Evolutionary conservation across 2,329 filamentous ascomycete species (phyloP).

Genomic region (Teratosphaeria pseudoeucalypti): DNA sequence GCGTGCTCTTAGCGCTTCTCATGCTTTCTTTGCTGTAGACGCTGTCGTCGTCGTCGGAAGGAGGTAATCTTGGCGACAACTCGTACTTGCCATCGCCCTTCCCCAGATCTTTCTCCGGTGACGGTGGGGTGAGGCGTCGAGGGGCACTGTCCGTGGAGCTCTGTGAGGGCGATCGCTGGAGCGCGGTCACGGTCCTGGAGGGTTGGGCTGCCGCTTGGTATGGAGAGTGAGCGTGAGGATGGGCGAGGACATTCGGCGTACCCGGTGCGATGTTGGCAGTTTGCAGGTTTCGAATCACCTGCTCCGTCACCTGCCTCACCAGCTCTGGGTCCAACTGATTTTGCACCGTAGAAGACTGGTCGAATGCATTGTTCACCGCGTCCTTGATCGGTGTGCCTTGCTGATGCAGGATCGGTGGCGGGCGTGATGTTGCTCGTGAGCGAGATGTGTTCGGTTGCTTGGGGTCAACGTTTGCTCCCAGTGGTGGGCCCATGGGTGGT

Average conservation of each 20-base stretch:
- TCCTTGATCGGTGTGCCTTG: constrained; percentile 40
- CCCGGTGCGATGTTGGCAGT: constrained; percentile 11
- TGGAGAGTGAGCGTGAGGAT: constrained; percentile 17
- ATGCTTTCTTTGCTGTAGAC: constrained; percentile 12
- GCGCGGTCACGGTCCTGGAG: neutral
- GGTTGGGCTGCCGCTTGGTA: constrained; percentile 25
- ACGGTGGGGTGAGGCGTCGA: constrained; percentile 46
- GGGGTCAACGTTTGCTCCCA: neutral
- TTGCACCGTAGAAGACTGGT: constrained; percentile 38
- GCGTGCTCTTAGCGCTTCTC: constrained; percentile 9
- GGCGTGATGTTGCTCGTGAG: neutral
- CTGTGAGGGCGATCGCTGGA: constrained; percentile 28
- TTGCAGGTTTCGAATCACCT: constrained; percentile 34
- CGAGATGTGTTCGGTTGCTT: neutral
- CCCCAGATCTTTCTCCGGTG: constrained; percentile 26
- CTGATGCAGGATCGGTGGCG: constrained; percentile 6
- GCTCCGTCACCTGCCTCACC: constrained; percentile 48
- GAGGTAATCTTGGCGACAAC: constrained; percentile 28
- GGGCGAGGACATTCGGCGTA: constrained; percentile 20
- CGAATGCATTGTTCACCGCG: constrained; percentile 47
- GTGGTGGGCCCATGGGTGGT: neutral
- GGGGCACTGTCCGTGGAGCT: constrained; percentile 37
- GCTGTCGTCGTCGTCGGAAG: constrained; percentile 13
- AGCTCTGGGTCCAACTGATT: constrained; percentile 49
- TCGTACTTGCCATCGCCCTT: constrained; percentile 13